Conservation (phyloP, 495 filamentous ascomycete genomes). For the Pseudotulostoma volvatum region DNA sequence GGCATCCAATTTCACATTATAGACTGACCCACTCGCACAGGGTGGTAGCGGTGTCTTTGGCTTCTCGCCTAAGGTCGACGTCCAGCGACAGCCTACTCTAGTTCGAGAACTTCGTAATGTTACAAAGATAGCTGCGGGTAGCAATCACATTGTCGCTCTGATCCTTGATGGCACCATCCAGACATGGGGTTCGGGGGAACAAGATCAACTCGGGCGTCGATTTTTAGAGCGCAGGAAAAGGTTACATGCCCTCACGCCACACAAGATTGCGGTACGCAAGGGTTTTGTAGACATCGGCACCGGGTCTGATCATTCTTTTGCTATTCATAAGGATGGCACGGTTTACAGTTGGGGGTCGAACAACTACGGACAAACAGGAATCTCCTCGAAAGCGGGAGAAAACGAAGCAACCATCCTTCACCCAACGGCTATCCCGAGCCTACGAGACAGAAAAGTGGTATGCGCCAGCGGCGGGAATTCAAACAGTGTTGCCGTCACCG, state of each 20-base stretch:
- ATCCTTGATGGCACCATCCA: conserved; percentile 47
- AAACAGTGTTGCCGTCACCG: conserved; percentile 47
- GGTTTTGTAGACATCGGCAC: conserved; percentile 38
- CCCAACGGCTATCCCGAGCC: conserved; percentile 32
- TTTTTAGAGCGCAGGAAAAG: conserved; percentile 47
- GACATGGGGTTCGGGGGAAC: conserved; percentile 59
- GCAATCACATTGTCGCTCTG: conserved; percentile 57
- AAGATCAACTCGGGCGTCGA: conserved; percentile 58
- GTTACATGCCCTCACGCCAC: conserved; percentile 37
- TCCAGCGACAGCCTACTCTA: conserved; percentile 28
- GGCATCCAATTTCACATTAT: neutral
- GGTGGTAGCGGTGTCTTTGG: conserved; percentile 55
- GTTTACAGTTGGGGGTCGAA: conserved; percentile 65
- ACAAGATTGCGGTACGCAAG: conserved; percentile 40
- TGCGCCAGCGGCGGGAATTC: conserved; percentile 50
- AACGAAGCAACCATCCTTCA: conserved; percentile 27
- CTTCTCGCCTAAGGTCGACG: conserved; percentile 31
- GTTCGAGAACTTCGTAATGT: conserved; percentile 45
- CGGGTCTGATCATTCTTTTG: conserved; percentile 59
- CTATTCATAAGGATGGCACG: conserved; percentile 41
- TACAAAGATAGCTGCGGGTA: conserved; percentile 40
- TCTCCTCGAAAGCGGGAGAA: conserved; percentile 40
- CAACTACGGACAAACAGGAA: conserved; percentile 55
- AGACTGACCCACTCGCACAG: conserved; percentile 16
- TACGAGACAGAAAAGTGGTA: conserved; percentile 29